Evolutionary conservation across 495 filamentous ascomycete genomes (phyloP).

Genomic region (Paragyromitra xinjiangensis): DNA sequence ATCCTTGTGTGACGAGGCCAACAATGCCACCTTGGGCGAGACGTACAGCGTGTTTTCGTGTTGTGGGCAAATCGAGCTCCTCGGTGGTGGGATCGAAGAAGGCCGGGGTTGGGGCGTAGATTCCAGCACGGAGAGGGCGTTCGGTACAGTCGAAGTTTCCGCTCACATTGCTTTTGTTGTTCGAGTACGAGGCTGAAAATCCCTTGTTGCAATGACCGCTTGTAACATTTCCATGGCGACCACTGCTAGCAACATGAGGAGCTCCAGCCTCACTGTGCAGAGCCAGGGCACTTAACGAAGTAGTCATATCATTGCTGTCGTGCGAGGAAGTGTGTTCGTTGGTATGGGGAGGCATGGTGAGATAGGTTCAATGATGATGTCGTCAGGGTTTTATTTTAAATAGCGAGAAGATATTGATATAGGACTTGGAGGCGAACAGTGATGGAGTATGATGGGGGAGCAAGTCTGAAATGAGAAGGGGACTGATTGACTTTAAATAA

Average conservation of each 20-base stretch:
- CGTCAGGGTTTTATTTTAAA: conserved; percentile 30
- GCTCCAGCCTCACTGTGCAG: conserved; percentile 51
- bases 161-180: conserved; percentile 27
- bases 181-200: conserved; percentile 40
- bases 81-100: conserved; percentile 86
- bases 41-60: conserved; percentile 78
- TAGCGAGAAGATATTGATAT: conserved; percentile 33
- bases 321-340: conserved; percentile 44
- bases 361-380: neutral
- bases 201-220: conserved; percentile 28
- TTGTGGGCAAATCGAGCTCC: conserved; percentile 77
- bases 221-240: conserved; percentile 42
- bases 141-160: conserved; percentile 39
- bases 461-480: conserved; percentile 43
- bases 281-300: conserved; percentile 40
- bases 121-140: conserved; percentile 79
- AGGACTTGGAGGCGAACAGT: conserved; percentile 7
- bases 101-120: conserved; percentile 90
- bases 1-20: conserved; percentile 85
- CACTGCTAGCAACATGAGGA: conserved; percentile 37
- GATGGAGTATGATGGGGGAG: conserved; percentile 34
- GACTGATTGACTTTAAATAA: conserved; percentile 52
- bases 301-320: conserved; percentile 38
- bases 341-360: conserved; percentile 54
- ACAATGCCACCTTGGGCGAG: conserved; percentile 82